Base-by-base conservation (phyloP, 2,329 filamentous ascomycete genomes). In the Aspergillus sp. region DNA sequence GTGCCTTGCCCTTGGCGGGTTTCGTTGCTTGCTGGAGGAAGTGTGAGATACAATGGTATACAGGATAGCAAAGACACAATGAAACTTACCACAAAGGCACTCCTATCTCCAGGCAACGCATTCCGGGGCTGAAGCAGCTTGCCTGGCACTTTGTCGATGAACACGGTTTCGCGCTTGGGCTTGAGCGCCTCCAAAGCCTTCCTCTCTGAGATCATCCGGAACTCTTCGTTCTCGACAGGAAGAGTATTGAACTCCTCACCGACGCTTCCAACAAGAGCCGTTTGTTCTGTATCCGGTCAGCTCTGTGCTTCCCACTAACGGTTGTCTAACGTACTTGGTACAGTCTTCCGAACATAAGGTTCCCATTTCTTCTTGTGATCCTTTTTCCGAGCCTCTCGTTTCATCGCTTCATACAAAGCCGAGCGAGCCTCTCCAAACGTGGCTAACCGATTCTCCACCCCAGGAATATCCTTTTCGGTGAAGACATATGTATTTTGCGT, bases 401-500 rank as follows among this genome's bases (percentile, higher is more conserved):
- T 72, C 62, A 68, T 68, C 22, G 69, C 61, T 54, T 74, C 71
- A 49, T 73, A 74, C 22, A 74, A 59, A 38, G 68, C 69, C n/a
- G 71, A 74, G 44, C 70, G 66, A n/a, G 62, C 64, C 49, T 72
- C 68, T 35, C 69, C 71, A 47, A 73, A 73, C 17, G 67, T 60
- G 15, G 69, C 64, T 46, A 68, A 61, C 15, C 70, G 70, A 42
- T 72, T 72, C 51, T 77, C 78, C 70, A 83, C 90, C 33, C 88
- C 88, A 0, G 90, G 87, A 19, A 95, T 78, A 61, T 97, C 89
- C 66, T 95, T 90, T 70, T 98, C 93, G 37, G 86, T 90, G 64
- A 98, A 98, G 48, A 97, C 76, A 64, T 86, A 95, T 17, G 90
- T 93, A 68, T 95, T 96, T 60, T 81, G 82, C 30, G 91, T 82